phyloP scores from a whole-genome alignment of 2,329 filamentous ascomycete species.

The Pseudogymnoascus sp. region DNA sequence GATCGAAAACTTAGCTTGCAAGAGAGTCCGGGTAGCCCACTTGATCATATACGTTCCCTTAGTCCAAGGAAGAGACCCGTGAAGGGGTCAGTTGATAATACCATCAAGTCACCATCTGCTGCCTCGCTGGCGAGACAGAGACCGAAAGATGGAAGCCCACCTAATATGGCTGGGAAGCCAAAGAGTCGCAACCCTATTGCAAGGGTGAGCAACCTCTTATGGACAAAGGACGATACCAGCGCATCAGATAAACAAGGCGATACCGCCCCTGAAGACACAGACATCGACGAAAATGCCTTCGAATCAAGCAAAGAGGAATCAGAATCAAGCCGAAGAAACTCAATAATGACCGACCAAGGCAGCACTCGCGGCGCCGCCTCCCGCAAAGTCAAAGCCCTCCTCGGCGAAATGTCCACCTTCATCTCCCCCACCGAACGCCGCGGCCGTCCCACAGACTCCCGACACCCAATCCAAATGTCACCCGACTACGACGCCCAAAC shows the following conservation, averaged over 20 bases:
- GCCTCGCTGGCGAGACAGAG: constrained; percentile 23
- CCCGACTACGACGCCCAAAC: not conserved
- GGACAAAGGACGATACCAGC: constrained; percentile 47
- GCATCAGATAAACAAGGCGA: constrained; percentile 37
- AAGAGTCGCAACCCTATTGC: constrained; percentile 54
- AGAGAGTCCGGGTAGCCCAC: not conserved
- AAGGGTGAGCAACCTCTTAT: constrained; percentile 54
- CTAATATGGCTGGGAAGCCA: constrained; percentile 2
- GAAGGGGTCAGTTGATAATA: not conserved
- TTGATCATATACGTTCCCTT: constrained; percentile 34
- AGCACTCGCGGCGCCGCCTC: not conserved
- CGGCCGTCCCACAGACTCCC: constrained; percentile 26
- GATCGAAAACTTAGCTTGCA: not conserved
- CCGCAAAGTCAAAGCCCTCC: constrained; percentile 8
- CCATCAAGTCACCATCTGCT: not conserved
- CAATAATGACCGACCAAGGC: not conserved
- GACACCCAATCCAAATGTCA: constrained; percentile 16
- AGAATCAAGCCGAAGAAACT: constrained; percentile 19
- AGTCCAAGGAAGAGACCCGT: constrained; percentile 38
- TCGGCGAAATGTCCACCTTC: constrained; percentile 41
- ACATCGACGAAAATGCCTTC: constrained; percentile 34
- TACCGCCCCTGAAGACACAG: constrained; percentile 42
- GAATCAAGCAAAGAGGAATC: constrained; percentile 17
- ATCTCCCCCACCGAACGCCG: constrained; percentile 41
- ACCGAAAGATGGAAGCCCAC: constrained; percentile 29